Percentiles rank a stretch among this genome's conserved stretches.
Conservation (phyloP, 169 alveolate genomes). For the Plasmodium fragile region DNA sequence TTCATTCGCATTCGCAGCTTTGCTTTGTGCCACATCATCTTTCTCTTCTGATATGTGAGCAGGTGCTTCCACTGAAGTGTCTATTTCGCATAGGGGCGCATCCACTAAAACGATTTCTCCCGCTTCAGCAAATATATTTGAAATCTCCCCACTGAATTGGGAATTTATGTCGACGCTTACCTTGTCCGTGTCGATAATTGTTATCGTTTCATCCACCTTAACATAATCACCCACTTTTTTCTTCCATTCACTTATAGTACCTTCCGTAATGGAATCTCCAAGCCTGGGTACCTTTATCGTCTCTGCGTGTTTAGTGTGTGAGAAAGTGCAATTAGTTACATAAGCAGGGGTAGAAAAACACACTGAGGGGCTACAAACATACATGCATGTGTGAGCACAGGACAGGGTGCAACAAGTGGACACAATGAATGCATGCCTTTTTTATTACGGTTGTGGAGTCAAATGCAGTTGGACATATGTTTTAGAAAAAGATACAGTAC, state of each 20-base stretch:
- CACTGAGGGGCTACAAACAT: background rate
- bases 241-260: slow-evolving; percentile 88
- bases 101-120: slow-evolving; percentile 93
- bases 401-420: background rate
- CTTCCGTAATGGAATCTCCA: slow-evolving; percentile 93
- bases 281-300: slow-evolving; percentile 86
- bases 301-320: slow-evolving; percentile 4
- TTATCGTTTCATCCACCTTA: slow-evolving; percentile 92
- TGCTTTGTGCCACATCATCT: slow-evolving; percentile 3
- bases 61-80: slow-evolving; percentile 84
- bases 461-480: background rate
- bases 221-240: slow-evolving; percentile 92
- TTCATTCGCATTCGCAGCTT: background rate
- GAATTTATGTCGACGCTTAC: slow-evolving; percentile 94
- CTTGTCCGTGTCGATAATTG: slow-evolving; percentile 96
- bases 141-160: slow-evolving; percentile 80
- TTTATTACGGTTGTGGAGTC: background rate
- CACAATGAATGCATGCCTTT: background rate
- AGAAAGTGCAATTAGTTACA: background rate
- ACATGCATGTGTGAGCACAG: background rate
- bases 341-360: background rate
- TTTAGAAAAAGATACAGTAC: background rate
- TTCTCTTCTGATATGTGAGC: background rate
- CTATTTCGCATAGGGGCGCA: slow-evolving; percentile 89
- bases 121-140: slow-evolving; percentile 75